Conservation (phyloP, 192 early-diverging fungal species). For the Linnemannia elongata region DNA sequence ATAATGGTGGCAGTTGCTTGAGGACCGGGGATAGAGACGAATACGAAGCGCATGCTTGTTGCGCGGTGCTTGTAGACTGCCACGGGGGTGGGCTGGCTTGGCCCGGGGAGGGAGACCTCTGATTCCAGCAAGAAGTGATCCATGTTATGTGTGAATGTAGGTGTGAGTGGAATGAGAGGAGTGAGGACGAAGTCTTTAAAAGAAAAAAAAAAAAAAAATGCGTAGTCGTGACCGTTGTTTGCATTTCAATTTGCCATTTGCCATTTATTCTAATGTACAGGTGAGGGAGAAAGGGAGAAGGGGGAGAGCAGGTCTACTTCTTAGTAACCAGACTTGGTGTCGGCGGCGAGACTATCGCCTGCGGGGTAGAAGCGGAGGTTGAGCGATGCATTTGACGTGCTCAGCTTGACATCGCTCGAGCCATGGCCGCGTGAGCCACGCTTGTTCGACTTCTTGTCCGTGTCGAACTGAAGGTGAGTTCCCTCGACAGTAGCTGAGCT, state of each 20-base stretch:
- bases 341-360: slow-evolving; percentile 24
- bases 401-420: slow-evolving; percentile 11
- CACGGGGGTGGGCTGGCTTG: slow-evolving; percentile 55
- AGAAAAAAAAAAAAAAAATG: slow-evolving; percentile 15
- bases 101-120: slow-evolving; percentile 48
- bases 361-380: slow-evolving; percentile 42
- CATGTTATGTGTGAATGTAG: slow-evolving; percentile 1
- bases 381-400: slow-evolving; percentile 17
- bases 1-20: slow-evolving; percentile 76
- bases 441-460: slow-evolving; percentile 37
- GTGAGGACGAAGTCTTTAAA: not conserved
- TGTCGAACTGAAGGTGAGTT: slow-evolving; percentile 21
- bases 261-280: not conserved
- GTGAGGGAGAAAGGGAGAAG: no score
- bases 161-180: not conserved
- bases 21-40: slow-evolving; percentile 75
- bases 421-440: slow-evolving; percentile 26
- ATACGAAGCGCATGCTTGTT: slow-evolving; percentile 70
- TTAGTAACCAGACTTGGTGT: slow-evolving; percentile 6
- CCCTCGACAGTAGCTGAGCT: slow-evolving; percentile 27
- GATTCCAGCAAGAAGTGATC: slow-evolving; percentile 52
- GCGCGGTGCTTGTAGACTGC: slow-evolving; percentile 63
- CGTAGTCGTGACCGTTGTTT: slow-evolving; percentile 1
- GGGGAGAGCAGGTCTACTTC: not conserved
- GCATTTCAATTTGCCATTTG: not conserved